These are phyloP conservation scores for Magnolia changhungtana DNA, from an alignment of 164 flowering plant species.

Conservation along the genomic window DNA sequence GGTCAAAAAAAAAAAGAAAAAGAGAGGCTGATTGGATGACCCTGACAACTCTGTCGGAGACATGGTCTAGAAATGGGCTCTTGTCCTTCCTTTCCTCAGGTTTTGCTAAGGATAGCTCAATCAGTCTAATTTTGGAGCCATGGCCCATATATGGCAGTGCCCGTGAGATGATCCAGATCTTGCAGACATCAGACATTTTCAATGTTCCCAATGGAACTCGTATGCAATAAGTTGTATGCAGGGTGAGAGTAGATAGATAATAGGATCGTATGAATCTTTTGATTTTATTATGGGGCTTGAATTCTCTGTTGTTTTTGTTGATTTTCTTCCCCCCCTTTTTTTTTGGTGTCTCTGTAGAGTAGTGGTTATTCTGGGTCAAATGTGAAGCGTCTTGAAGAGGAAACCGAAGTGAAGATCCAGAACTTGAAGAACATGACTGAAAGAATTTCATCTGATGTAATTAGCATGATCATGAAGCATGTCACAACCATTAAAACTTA, in stretches of 20 bases:
- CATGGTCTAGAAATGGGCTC: too few species aligned
- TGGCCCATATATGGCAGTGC: neutral
- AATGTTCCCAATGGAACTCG: neutral
- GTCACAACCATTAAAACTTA: constrained; percentile 37
- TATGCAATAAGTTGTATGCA: too few species aligned
- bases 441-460: constrained; percentile 33
- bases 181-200: too few species aligned
- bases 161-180: too few species aligned
- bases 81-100: too few species aligned
- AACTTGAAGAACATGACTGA: constrained; percentile 32
- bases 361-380: constrained; percentile 43
- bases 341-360: constrained; percentile 23
- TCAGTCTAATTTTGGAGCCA: too few species aligned
- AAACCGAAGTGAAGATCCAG: constrained; percentile 46
- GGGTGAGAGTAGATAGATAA: too few species aligned
- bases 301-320: neutral
- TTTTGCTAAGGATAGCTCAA: too few species aligned
- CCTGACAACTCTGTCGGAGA: neutral
- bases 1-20: neutral
- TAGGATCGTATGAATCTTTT: neutral
- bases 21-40: too few species aligned
- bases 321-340: neutral
- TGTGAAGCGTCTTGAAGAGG: constrained; percentile 51
- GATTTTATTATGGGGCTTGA: too few species aligned
- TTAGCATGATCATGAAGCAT: constrained; percentile 42